Evolutionary conservation across 805 yeast species (phyloP), one percentile per base, ranked within the genome.

Genomic region (Wickerhamomyces queroliae): DNA sequence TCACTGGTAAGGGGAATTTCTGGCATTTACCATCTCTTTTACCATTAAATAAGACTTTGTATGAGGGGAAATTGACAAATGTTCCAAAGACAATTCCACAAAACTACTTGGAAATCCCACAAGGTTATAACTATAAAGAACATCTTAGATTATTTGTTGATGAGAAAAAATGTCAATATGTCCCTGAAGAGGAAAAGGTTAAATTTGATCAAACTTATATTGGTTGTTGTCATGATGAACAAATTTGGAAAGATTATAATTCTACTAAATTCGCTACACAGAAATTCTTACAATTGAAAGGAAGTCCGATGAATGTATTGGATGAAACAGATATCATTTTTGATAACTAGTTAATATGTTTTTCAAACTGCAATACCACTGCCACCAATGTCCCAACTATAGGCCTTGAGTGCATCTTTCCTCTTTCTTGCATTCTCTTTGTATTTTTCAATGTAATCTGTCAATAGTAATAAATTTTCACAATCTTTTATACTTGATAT

Each of bases 41-140:
- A 9, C 83, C 87, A 0, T 61, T 84, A 43, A 59, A 71, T 4
- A 63, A 70, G 25, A 69, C 84, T 0, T 47, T 65, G 16, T 80
- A 76, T 47, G 90, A 84, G 55, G 87, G 87, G 3, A 71, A 54
- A 10, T 44, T 64, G 13, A 66, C 72, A 1, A 66, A 64, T 40
- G 56, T 76, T 18, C 84, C 83, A 1, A 50, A 59, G 32, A 51
- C 52, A 35, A 57, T 58, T 23, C 63, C 64, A 11, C 48, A 61
- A 10, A 80, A 74, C 43, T 70, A 72, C 11, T 29, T 38, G 4
- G 40, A 46, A 5, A 52, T 56, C 21, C 61, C 55, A 35, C 36
- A 48, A 16, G 48, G 48, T n/a, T 63, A 59, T 41, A 48, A 52
- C 19, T 66, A 49, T 43, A 53, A 59, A 28, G 60, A 59, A 8